Conservation (phyloP, 257 asterid genomes). For the Sherardia arvensis region DNA sequence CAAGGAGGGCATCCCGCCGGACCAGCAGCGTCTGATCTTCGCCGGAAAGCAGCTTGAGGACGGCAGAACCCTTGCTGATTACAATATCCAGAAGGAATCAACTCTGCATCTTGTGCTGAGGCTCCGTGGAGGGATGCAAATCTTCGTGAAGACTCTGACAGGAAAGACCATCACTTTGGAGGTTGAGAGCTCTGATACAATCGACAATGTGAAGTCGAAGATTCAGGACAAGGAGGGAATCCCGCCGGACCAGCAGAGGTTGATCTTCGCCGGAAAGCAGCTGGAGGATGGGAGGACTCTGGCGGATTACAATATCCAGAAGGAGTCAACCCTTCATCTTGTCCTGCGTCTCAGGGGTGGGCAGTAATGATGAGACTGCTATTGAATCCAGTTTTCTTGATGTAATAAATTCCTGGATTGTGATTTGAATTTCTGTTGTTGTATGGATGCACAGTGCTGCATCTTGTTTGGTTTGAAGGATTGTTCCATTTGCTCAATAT, state of each 20-base stretch:
- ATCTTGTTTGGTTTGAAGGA: background rate
- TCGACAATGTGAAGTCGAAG: background rate
- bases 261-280: constrained; percentile 3
- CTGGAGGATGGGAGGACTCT: background rate
- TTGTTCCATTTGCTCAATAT: too few relatives aligned
- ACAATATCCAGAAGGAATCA: constrained; percentile 4
- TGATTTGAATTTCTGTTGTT: background rate
- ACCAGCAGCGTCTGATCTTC: background rate
- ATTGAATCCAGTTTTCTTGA: background rate
- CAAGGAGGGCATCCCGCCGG: background rate
- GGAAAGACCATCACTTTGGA: background rate
- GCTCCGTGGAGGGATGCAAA: constrained; percentile 1
- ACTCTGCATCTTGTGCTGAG: constrained; percentile 1
- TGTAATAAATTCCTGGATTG: too few relatives aligned
- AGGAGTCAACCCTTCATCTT: constrained; percentile 3
- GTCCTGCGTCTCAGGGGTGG: constrained; percentile 2
- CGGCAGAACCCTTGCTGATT: background rate
- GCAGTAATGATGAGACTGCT: background rate
- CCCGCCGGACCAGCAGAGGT: background rate
- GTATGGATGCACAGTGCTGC: background rate
- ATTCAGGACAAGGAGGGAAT: constrained; percentile 1
- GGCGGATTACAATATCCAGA: constrained; percentile 6
- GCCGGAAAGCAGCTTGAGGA: constrained; percentile 2
- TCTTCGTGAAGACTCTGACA: constrained; percentile 1
- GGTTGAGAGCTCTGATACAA: constrained; percentile 3